Percentiles rank a stretch among this genome's conserved stretches.
Evolutionary conservation across 768 basidiomycete species (phyloP).

Genomic region (Lactifluus rugatus): DNA sequence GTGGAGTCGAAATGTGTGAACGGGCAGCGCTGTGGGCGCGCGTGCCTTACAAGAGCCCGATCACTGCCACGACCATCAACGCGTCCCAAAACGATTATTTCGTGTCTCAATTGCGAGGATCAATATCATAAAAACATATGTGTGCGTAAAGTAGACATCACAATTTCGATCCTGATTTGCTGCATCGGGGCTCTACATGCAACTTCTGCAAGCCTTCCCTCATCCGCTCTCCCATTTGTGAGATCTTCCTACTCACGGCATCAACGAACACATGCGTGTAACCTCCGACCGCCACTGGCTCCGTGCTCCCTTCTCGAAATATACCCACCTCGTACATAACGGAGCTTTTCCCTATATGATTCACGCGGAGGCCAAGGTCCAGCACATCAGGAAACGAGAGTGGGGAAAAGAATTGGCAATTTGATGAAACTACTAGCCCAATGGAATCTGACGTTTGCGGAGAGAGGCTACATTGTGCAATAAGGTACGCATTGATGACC

Average conservation of each 20-base stretch:
- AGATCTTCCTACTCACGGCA: slow-evolving; percentile 46
- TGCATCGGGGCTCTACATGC: background rate
- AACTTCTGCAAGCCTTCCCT: slow-evolving; percentile 41
- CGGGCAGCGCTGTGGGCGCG: no score
- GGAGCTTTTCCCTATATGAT: slow-evolving; percentile 60
- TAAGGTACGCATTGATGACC: slow-evolving; percentile 70
- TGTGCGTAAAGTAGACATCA: background rate
- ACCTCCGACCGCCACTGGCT: slow-evolving; percentile 37
- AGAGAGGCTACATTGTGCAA: slow-evolving; percentile 47
- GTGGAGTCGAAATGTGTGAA: background rate
- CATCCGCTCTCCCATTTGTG: slow-evolving; percentile 33
- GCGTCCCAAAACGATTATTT: no score
- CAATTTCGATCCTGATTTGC: background rate
- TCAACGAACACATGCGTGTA: slow-evolving; percentile 86
- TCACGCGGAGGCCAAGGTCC: slow-evolving; percentile 61
- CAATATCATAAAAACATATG: background rate
- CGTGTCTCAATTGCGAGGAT: background rate
- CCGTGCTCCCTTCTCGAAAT: slow-evolving; percentile 37
- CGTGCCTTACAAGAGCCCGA: background rate
- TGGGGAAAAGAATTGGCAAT: slow-evolving; percentile 68
- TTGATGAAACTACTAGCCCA: slow-evolving; percentile 71
- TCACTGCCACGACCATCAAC: background rate
- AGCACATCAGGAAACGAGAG: slow-evolving; percentile 64
- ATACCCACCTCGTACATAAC: slow-evolving; percentile 75
- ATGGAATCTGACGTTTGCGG: slow-evolving; percentile 46